Conservation (phyloP, 176 grass and related monocot genomes). For the Oryza longistaminata region DNA sequence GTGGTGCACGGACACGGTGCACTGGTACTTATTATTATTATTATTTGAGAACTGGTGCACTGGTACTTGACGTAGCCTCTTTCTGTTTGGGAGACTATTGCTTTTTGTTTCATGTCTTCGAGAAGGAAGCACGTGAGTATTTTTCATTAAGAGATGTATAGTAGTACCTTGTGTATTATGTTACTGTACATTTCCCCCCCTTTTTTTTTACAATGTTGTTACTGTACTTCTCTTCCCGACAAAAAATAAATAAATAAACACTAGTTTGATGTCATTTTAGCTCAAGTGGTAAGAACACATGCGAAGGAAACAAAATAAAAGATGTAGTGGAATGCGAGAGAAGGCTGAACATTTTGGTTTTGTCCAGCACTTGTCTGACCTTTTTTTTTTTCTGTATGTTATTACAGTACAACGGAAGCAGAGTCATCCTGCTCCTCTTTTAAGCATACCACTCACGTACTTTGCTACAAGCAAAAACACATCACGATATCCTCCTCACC, state of each 20-base stretch:
- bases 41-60: too few relatives aligned
- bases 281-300: not conserved
- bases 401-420: constrained; percentile 48
- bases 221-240: not conserved
- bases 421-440: constrained; percentile 32
- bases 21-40: too few relatives aligned
- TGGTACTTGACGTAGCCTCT: not conserved
- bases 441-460: constrained; percentile 31
- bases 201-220: not conserved
- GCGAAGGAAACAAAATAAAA: not conserved
- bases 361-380: constrained; percentile 42
- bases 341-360: constrained; percentile 29
- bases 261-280: not conserved
- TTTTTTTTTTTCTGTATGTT: constrained; percentile 40
- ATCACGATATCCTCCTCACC: constrained; percentile 19
- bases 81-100: too few relatives aligned
- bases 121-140: not conserved
- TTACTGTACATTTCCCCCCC: too few relatives aligned
- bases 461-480: constrained; percentile 49
- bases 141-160: too few relatives aligned
- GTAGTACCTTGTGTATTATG: too few relatives aligned
- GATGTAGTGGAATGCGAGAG: not conserved
- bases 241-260: not conserved
- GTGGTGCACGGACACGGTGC: not conserved
- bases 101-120: not conserved